Base-by-base conservation (phyloP, 495 filamentous ascomycete genomes). In the Parathielavia hyrcaniae region DNA sequence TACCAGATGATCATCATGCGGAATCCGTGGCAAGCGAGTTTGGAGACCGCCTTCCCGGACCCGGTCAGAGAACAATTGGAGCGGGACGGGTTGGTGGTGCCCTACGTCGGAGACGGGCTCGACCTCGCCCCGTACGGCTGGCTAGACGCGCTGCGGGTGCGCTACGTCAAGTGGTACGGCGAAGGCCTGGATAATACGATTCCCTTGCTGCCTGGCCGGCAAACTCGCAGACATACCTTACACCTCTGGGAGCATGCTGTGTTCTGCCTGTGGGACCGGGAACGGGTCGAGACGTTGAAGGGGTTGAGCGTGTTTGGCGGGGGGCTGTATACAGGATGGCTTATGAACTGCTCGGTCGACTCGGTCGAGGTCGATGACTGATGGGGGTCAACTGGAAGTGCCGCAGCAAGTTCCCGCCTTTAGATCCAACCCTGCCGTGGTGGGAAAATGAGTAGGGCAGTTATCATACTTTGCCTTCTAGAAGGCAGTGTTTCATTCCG, bases 241-340 rank as follows among this genome's bases (percentile, higher is more conserved):
- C 17, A 41, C 20, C 14, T 36, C 36, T 41, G 35, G 38, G 38
- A 4, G 11, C 50, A 53, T 53, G 6, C 16, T 43, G 2, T 23
- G 16, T 53, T 53, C 17, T 14, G 36, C 20, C 22, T 53, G 12
- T 53, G 50, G 50, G 50, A 53, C 38, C 50, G 22, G 50, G 8
- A 53, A 23, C 35, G 50, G 50, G 38, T 53, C 17, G 50, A 53
- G 38, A 36, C 50, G 50, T 41, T 53, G 50, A 53, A 53, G 50
- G 41, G 22, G 50, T 19, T 53, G 50, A 30, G 9, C 1, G n/a
- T n/a, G n/a, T n/a, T n/a, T n/a, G n/a, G n/a, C n/a, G n/a, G n/a
- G n/a, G n/a, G n/a, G n/a, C n/a, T n/a, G n/a, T n/a, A n/a, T n/a
- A n/a, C n/a, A n/a, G n/a, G n/a, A n/a, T n/a, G n/a, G n/a, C n/a